Evolutionary conservation across 305 asterid genomes (phyloP).

Genomic region (Ajuga reptans): DNA sequence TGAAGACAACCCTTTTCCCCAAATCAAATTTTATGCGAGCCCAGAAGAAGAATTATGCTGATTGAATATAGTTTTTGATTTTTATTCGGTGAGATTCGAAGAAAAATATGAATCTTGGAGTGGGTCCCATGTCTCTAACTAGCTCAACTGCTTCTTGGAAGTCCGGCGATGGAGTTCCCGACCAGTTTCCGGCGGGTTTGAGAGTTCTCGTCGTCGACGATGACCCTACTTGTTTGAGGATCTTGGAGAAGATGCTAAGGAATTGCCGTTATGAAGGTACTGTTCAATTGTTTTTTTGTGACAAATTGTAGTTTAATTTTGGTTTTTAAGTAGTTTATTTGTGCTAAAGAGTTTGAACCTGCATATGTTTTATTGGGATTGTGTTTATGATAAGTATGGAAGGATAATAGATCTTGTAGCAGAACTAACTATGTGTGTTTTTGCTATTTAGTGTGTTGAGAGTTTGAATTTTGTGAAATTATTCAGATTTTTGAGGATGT

Average conservation of each 20-base stretch:
- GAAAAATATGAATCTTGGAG: conserved; percentile 24
- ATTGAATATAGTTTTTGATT: conserved; percentile 9
- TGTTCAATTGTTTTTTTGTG: background rate
- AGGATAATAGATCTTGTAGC: conserved; percentile 17
- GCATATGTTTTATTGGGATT: background rate
- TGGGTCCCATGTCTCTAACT: conserved; percentile 25
- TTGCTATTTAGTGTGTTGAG: conserved; percentile 1
- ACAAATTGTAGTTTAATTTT: background rate
- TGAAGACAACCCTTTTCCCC: conserved; percentile 13
- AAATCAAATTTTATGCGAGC: too few species aligned
- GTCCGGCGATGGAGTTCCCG: conserved; percentile 34
- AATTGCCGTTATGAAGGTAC: conserved; percentile 59
- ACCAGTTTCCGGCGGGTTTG: conserved; percentile 72
- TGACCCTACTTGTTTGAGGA: conserved; percentile 67
- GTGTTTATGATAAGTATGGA: background rate
- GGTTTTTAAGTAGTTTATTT: conserved; percentile 5
- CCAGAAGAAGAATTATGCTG: background rate
- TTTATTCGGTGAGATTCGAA: conserved; percentile 20
- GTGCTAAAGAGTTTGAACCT: conserved; percentile 16
- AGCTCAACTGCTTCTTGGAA: conserved; percentile 30
- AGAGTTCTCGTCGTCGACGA: conserved; percentile 83
- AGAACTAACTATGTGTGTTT: background rate
- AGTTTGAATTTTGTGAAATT: background rate
- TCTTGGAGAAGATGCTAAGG: conserved; percentile 64
- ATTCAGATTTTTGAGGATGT: background rate